A percentile compares a stretch with the other conserved stretches of the same genome.
Conservation (phyloP, 495 filamentous ascomycete genomes). For the Daldinia decipiens region DNA sequence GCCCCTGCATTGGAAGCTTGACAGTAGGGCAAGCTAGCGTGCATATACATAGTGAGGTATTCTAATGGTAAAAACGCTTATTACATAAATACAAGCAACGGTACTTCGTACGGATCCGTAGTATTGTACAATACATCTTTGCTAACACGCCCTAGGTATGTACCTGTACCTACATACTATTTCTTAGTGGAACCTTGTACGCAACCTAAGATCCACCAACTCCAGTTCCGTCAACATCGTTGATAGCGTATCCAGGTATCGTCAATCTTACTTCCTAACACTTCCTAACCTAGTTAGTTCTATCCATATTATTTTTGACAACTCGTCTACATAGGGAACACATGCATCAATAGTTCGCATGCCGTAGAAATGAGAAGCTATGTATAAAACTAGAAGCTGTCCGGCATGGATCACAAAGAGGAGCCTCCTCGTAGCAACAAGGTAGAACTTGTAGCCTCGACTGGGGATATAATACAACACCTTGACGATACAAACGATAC, state of each 20-base stretch:
- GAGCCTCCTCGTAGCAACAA: conserved; percentile 33
- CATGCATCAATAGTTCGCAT: not conserved
- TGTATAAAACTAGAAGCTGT: not conserved
- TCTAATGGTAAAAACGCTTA: not conserved
- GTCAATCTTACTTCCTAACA: not conserved
- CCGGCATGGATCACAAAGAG: conserved; percentile 37
- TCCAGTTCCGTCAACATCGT: not conserved
- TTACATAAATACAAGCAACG: not conserved
- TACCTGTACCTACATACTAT: no score
- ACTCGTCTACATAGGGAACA: not conserved
- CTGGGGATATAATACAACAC: conserved; percentile 42
- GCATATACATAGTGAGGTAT: not conserved
- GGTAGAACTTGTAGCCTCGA: conserved; percentile 57
- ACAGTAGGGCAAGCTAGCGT: not conserved
- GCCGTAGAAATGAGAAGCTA: conserved; percentile 19
- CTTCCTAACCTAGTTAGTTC: not conserved
- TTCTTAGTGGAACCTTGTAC: not conserved
- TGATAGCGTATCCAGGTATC: not conserved
- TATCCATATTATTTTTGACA: not conserved
- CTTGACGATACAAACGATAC: conserved; percentile 5
- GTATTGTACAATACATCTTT: no score
- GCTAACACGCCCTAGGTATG: conserved; percentile 1
- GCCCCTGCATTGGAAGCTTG: conserved; percentile 18
- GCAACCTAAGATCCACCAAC: not conserved
- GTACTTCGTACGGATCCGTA: not conserved